These are phyloP conservation scores for Nepenthes alata DNA, from an alignment of 179 eudicot species.

Conservation along the genomic window DNA sequence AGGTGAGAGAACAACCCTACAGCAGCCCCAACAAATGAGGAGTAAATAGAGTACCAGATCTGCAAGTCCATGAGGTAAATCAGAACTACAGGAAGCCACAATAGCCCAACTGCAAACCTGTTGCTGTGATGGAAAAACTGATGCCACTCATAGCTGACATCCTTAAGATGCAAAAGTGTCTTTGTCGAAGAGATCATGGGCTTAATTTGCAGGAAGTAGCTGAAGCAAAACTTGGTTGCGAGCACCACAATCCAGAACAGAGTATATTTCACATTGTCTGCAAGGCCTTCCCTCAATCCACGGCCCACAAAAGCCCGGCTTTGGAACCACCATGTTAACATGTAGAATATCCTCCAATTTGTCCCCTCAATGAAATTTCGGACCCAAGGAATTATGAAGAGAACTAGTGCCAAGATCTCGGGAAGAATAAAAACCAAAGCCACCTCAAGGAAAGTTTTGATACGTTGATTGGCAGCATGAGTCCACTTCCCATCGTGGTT, in stretches of 20 bases:
- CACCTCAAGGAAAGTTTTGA: conserved; percentile 45
- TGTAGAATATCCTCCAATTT: conserved; percentile 71
- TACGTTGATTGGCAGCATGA: conserved; percentile 34
- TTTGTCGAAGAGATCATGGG: conserved; percentile 67
- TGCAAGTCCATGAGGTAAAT: conserved; percentile 83
- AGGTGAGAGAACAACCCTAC: conserved; percentile 76
- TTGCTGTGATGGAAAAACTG: conserved; percentile 61
- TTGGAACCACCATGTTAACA: conserved; percentile 93
- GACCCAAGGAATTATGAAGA: conserved; percentile 71
- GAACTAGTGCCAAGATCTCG: conserved; percentile 50
- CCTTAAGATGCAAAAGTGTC: conserved; percentile 25
- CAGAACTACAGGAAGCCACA: conserved; percentile 86
- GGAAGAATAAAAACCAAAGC: conserved; percentile 52
- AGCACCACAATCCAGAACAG: conserved; percentile 80
- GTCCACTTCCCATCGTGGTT: conserved; percentile 37
- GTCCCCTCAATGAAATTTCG: conserved; percentile 72
- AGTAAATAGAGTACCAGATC: conserved; percentile 85
- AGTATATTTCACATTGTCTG: conserved; percentile 67
- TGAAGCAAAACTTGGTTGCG: conserved; percentile 59
- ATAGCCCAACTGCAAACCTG: conserved; percentile 69
- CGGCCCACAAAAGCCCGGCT: conserved; percentile 74
- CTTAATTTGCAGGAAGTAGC: conserved; percentile 73
- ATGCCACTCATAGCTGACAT: conserved; percentile 62
- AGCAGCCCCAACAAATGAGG: conserved; percentile 72
- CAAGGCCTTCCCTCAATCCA: conserved; percentile 77